phyloP scores from a whole-genome alignment of 2,329 filamentous ascomycete genomes.

The Teratosphaeria epicoccoides region DNA sequence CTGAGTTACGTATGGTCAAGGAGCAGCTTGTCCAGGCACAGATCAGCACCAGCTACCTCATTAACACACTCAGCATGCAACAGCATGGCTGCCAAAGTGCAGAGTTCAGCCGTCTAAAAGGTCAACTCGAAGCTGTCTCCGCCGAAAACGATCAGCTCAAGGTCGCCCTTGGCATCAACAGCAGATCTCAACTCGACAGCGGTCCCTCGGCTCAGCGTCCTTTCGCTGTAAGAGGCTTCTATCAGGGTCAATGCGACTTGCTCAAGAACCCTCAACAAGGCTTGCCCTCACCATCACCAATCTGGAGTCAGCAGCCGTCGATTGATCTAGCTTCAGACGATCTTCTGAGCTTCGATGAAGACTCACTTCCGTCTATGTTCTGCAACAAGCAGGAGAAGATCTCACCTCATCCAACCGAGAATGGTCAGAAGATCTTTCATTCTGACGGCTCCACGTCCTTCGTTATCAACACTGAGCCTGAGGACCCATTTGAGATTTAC shows the following conservation, averaged over 20 bases:
- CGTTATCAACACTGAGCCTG: not conserved
- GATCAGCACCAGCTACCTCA: conserved; percentile 11
- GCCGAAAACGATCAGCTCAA: conserved; percentile 3
- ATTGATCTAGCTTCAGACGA: not conserved
- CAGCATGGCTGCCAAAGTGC: not conserved
- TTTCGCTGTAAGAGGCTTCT: not conserved
- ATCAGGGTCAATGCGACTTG: not conserved
- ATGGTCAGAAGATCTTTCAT: not conserved
- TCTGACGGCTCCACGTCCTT: not conserved
- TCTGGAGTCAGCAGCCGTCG: not conserved
- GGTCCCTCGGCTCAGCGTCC: not conserved
- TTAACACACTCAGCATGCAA: conserved; percentile 7
- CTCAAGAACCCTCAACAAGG: not conserved
- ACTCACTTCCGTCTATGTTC: not conserved
- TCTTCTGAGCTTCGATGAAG: not conserved
- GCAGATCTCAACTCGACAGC: not conserved
- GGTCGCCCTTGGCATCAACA: not conserved
- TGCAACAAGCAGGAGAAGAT: not conserved
- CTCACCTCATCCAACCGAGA: not conserved
- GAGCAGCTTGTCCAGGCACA: conserved; percentile 16
- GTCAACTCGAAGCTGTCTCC: conserved; percentile 2
- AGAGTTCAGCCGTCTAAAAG: conserved; percentile 1
- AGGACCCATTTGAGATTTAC: not conserved
- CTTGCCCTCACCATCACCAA: not conserved
- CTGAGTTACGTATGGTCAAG: conserved; percentile 16